phyloP scores from a whole-genome alignment of 2,329 filamentous ascomycete species.

The Ceratocystis destructans region DNA sequence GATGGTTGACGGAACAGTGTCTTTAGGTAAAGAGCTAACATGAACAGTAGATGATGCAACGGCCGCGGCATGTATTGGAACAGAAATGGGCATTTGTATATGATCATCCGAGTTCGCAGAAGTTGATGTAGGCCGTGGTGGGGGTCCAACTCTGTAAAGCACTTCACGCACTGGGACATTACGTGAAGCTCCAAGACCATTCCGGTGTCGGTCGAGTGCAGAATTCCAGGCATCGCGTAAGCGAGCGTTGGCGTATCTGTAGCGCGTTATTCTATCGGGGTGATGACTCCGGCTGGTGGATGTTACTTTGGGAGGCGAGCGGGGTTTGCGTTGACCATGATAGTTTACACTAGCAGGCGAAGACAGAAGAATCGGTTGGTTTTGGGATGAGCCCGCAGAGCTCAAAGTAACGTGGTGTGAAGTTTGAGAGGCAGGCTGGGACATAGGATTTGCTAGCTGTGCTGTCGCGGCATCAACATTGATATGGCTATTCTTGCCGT shows the following conservation, averaged over 20 bases:
- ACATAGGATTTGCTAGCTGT: not conserved
- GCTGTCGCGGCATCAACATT: not conserved
- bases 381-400: not conserved
- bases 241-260: not conserved
- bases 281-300: not conserved
- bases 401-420: not conserved
- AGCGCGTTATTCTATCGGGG: not conserved
- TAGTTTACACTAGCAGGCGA: not conserved
- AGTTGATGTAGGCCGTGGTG: not conserved
- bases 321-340: not conserved
- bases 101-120: not conserved
- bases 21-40: not conserved
- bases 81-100: not conserved
- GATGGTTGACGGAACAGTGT: not conserved
- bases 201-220: slow-evolving; percentile 7
- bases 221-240: slow-evolving; percentile 8
- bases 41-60: not conserved
- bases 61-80: not conserved
- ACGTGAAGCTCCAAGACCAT: not conserved
- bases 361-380: not conserved
- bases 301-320: not conserved
- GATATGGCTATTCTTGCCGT: not conserved
- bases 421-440: not conserved
- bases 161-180: not conserved
- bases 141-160: slow-evolving; percentile 2